These are phyloP conservation scores for Cordyceps cateniannulata DNA, from an alignment of 2,329 filamentous ascomycete species.

Conservation along the genomic window DNA sequence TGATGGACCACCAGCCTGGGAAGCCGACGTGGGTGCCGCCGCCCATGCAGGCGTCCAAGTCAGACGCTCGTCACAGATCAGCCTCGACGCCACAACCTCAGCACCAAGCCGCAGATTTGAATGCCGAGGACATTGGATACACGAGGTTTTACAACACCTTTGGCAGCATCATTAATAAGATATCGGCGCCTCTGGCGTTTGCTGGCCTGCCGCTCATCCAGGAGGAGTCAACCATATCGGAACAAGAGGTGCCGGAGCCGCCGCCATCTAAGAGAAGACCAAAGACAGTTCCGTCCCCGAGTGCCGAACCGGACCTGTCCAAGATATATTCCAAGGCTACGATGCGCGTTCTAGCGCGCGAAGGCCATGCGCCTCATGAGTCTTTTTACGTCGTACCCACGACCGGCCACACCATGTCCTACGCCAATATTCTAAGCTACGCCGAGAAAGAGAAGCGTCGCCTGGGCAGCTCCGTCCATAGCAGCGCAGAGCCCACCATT, in stretches of 20 bases:
- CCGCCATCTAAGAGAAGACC: slow-evolving; percentile 32
- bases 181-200: slow-evolving; percentile 88
- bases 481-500: slow-evolving; percentile 39
- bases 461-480: slow-evolving; percentile 43
- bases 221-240: slow-evolving; percentile 35
- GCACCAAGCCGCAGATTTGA: slow-evolving; percentile 19
- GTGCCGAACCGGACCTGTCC: slow-evolving; percentile 67
- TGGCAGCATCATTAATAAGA: slow-evolving; percentile 77
- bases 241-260: slow-evolving; percentile 29
- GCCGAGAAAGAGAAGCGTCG: slow-evolving; percentile 61
- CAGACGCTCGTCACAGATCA: slow-evolving; percentile 21
- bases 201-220: slow-evolving; percentile 75
- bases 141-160: slow-evolving; percentile 89
- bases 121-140: slow-evolving; percentile 66
- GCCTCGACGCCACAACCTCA: slow-evolving; percentile 20
- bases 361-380: slow-evolving; percentile 57
- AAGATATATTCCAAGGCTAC: slow-evolving; percentile 82
- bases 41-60: slow-evolving; percentile 25
- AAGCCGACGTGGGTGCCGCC: slow-evolving; percentile 50
- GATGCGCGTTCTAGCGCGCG: slow-evolving; percentile 68
- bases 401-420: slow-evolving; percentile 84
- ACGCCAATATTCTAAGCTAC: slow-evolving; percentile 77
- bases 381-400: slow-evolving; percentile 95
- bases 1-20: slow-evolving; percentile 45
- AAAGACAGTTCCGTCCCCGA: slow-evolving; percentile 24